These are phyloP conservation scores for Helicostylum pulchrum DNA, from an alignment of 192 early-diverging fungal genomes.

Conservation along the genomic window DNA sequence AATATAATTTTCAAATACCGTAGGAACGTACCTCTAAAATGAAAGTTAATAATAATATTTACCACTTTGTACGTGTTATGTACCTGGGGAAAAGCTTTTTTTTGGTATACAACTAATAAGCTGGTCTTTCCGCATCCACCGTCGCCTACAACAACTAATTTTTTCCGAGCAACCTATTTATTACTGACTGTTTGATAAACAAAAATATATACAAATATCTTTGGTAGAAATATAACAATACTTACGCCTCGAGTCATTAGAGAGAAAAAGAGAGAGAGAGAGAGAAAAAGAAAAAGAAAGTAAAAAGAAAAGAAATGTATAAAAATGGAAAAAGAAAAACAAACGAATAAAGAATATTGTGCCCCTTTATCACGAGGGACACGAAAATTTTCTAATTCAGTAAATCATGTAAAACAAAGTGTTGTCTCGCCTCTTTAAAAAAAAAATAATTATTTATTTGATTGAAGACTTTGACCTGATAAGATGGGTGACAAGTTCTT, in stretches of 20 bases:
- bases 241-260: slow-evolving; percentile 2
- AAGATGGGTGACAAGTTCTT: slow-evolving; percentile 8
- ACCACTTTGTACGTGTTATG: slow-evolving; percentile 24
- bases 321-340: slow-evolving; percentile 9
- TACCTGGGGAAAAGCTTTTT: slow-evolving; percentile 77
- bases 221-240: no score
- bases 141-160: slow-evolving; percentile 81
- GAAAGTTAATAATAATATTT: background rate
- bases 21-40: slow-evolving; percentile 62
- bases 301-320: background rate
- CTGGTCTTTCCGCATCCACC: slow-evolving; percentile 81
- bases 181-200: background rate
- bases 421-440: background rate
- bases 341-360: background rate
- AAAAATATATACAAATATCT: no score
- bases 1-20: slow-evolving; percentile 73
- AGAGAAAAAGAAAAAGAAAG: background rate
- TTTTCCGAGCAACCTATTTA: slow-evolving; percentile 43
- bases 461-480: slow-evolving; percentile 2
- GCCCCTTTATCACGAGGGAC: no score
- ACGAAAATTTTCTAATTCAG: background rate
- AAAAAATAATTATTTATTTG: slow-evolving; percentile 11
- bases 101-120: slow-evolving; percentile 70
- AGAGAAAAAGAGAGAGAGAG: background rate
- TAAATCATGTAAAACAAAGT: background rate